phyloP scores from a whole-genome alignment of 306 rosid species.

The cucumber (Cucumis sativus) region DNA sequence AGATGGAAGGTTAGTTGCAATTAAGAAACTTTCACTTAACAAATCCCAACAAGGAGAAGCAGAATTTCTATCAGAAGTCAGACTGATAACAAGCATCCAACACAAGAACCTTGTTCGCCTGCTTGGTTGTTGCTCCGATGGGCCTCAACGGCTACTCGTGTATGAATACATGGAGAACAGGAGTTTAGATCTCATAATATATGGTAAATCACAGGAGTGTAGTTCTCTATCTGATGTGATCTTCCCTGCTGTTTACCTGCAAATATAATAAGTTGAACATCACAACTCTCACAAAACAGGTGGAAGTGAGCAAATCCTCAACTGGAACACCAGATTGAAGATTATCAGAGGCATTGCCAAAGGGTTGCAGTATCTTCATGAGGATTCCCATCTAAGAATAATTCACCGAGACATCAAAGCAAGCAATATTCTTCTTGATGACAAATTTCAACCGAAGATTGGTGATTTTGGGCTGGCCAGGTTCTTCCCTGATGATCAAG shows the following conservation, averaged over 20 bases:
- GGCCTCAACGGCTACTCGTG: constrained; percentile 69
- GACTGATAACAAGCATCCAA: constrained; percentile 74
- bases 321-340: constrained; percentile 61
- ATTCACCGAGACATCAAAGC: constrained; percentile 91
- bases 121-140: constrained; percentile 77
- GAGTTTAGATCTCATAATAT: constrained; percentile 60
- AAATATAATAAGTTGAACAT: neutral
- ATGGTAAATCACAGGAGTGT: constrained; percentile 25
- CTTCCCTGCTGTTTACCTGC: neutral
- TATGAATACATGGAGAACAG: constrained; percentile 75
- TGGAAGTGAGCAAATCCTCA: constrained; percentile 37
- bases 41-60: constrained; percentile 80
- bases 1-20: constrained; percentile 61
- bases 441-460: constrained; percentile 65
- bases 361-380: constrained; percentile 85
- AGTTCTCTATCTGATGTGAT: neutral
- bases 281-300: constrained; percentile 21
- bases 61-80: constrained; percentile 80
- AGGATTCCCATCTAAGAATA: constrained; percentile 79
- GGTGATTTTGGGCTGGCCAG: constrained; percentile 92
- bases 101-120: constrained; percentile 83
- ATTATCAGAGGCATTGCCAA: constrained; percentile 73
- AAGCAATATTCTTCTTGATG: constrained; percentile 90
- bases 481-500: constrained; percentile 93
- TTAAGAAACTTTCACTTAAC: constrained; percentile 60